These are phyloP conservation scores for Polyplosphaeria fusca DNA, from an alignment of 495 filamentous ascomycete genomes.

Conservation along the genomic window DNA sequence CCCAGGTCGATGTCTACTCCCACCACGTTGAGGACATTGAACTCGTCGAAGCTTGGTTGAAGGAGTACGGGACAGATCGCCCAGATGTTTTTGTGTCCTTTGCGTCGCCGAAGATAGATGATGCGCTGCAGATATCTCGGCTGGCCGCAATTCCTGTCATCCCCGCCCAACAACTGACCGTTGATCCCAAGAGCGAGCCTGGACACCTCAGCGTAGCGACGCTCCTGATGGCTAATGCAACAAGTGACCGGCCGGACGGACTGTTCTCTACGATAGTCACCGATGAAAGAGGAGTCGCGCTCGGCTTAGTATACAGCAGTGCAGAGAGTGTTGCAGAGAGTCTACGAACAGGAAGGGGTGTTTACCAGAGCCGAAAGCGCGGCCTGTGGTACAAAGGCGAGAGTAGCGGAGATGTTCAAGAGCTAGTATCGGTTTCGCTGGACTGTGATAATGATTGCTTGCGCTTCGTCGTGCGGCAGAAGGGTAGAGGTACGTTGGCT, in stretches of 20 bases:
- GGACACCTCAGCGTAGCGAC: constrained; percentile 63
- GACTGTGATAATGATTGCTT: constrained; percentile 95
- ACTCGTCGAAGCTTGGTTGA: constrained; percentile 44
- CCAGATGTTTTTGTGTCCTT: constrained; percentile 50
- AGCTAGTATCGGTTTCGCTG: constrained; percentile 75
- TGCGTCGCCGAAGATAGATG: constrained; percentile 49
- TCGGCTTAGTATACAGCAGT: constrained; percentile 92
- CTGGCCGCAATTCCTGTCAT: constrained; percentile 72
- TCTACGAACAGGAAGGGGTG: constrained; percentile 79
- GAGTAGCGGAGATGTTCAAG: constrained; percentile 87
- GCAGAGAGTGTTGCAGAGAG: constrained; percentile 85
- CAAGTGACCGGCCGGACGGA: constrained; percentile 79
- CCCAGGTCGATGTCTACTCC: constrained; percentile 48
- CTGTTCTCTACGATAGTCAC: constrained; percentile 83
- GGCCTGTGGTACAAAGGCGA: constrained; percentile 97
- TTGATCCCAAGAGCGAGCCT: constrained; percentile 50
- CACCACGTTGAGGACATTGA: constrained; percentile 47
- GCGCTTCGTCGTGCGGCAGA: constrained; percentile 83
- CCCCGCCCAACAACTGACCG: constrained; percentile 64
- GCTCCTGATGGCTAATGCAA: constrained; percentile 65
- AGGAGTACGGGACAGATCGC: constrained; percentile 45
- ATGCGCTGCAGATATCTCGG: constrained; percentile 46
- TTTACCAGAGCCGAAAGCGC: constrained; percentile 92
- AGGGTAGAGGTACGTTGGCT: constrained; percentile 73
- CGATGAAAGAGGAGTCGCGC: constrained; percentile 78